Evolutionary conservation across 805 yeast genomes (phyloP), one percentile per base, ranked within the genome.

Genomic region (Priceomyces fermenticarens): DNA sequence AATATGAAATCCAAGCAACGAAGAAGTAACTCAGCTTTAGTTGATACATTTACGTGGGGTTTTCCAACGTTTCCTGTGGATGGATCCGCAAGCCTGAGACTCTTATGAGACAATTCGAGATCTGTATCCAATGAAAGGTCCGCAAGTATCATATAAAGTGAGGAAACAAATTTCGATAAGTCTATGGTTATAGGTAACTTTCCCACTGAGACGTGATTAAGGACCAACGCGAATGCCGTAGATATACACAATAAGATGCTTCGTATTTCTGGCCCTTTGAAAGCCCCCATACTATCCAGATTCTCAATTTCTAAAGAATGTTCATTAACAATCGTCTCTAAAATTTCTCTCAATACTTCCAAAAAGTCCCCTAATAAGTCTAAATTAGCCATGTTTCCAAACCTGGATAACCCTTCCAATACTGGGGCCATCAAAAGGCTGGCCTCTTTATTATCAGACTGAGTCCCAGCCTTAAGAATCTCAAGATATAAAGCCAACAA

Each of bases 361-460:
- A 93, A 70, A 63, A 93, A 81, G 59, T 93, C 99, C 17, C 98
- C 98, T 51, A 93, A 75, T 34, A 93, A 70, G 49, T 93, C 98
- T 42, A 91, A 80, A 57, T 93, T 93, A 16, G 95, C 89, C 81
- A 90, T 82, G 54, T 85, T 93, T 2, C 98, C 96, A 57, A 83
- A 89, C 55, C 80, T 80, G 1, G 97, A 86, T 42, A 93, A 66
- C 3, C 98, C 98, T 65, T 93, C 98, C 40, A 93, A 70, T 0
- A 91, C 95, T 0, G 91, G 75, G 6, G 95, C 96, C 72, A 88
- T 81, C 39, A 93, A 67, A 10, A 44, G 42, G 23, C 49, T 49
- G 13, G 77, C 75, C 30, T 80, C 76, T 13, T 81, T 77, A 34
- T 79, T 73, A 12, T 40, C 33, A 7, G 49, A 43, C 11, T 52